Conservation (phyloP, 176 grass and related monocot genomes). For the Aegilops longissima region DNA sequence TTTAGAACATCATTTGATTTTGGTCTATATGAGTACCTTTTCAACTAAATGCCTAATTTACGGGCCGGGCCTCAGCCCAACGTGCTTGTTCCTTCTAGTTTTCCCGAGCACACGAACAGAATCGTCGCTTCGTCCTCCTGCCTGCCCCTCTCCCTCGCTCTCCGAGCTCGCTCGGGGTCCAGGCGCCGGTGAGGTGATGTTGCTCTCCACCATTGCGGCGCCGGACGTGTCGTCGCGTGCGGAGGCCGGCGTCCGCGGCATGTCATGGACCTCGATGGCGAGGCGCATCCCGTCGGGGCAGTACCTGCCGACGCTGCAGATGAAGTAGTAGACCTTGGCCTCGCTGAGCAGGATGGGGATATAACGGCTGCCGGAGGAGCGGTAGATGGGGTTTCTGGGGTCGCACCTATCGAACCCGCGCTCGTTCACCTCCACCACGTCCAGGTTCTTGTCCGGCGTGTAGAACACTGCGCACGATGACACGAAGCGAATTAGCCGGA, state of each 20-base stretch:
- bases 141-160: too few relatives aligned
- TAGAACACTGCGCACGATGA: constrained; percentile 65
- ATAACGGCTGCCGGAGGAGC: constrained; percentile 75
- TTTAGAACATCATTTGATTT: too few relatives aligned
- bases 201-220: too few relatives aligned
- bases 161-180: too few relatives aligned
- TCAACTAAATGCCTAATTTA: too few relatives aligned
- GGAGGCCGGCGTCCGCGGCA: constrained; percentile 30
- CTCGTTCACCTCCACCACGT: constrained; percentile 80
- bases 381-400: constrained; percentile 59
- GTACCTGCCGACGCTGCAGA: constrained; percentile 78
- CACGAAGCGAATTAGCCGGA: too few relatives aligned
- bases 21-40: too few relatives aligned
- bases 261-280: constrained; percentile 38
- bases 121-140: too few relatives aligned
- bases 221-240: constrained; percentile 14
- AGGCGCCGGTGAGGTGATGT: too few relatives aligned
- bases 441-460: constrained; percentile 60
- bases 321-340: constrained; percentile 88
- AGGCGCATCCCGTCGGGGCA: constrained; percentile 87
- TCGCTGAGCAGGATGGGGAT: constrained; percentile 83
- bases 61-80: too few relatives aligned
- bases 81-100: too few relatives aligned
- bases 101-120: too few relatives aligned
- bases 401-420: constrained; percentile 80